Evolutionary conservation across 2,329 filamentous ascomycete species (phyloP).

Genomic region (Nannizzia gypsea): DNA sequence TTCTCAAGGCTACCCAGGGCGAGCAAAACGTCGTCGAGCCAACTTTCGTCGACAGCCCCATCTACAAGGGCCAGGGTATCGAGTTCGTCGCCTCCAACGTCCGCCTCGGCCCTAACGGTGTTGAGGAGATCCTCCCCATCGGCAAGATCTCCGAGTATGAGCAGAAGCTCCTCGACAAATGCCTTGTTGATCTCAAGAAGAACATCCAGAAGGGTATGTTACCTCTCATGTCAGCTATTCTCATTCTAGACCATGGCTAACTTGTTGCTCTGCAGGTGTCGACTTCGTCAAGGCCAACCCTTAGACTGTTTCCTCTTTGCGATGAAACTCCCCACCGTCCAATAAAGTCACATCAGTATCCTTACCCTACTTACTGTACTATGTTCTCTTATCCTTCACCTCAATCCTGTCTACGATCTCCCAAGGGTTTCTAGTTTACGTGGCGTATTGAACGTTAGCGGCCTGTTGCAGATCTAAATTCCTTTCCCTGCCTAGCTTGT

Average conservation of each 20-base stretch:
- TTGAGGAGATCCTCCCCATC: constrained; percentile 81
- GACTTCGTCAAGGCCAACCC: constrained; percentile 51
- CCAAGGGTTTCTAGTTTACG: background rate
- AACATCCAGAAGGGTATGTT: constrained; percentile 83
- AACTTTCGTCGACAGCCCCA: constrained; percentile 89
- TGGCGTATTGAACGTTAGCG: background rate
- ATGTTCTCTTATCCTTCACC: background rate
- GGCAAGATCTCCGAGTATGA: constrained; percentile 76
- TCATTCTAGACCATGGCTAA: background rate
- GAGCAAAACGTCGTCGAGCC: constrained; percentile 93
- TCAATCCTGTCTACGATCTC: constrained; percentile 1
- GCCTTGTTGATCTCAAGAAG: constrained; percentile 54
- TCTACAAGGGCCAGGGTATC: constrained; percentile 97
- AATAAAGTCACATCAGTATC: background rate
- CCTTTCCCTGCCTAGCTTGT: background rate
- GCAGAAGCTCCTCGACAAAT: constrained; percentile 78
- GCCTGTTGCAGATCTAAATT: background rate
- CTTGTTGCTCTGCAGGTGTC: constrained; percentile 29
- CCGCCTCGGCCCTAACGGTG: constrained; percentile 91
- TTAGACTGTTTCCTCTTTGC: constrained; percentile 23
- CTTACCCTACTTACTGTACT: background rate
- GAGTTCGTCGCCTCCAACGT: constrained; percentile 95
- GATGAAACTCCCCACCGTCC: background rate
- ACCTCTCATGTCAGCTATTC: background rate
- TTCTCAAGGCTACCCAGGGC: constrained; percentile 85